Evolutionary conservation across 495 filamentous ascomycete species (phyloP), one percentile per base, ranked within the genome.

Genomic region (Geopyxis carbonaria): DNA sequence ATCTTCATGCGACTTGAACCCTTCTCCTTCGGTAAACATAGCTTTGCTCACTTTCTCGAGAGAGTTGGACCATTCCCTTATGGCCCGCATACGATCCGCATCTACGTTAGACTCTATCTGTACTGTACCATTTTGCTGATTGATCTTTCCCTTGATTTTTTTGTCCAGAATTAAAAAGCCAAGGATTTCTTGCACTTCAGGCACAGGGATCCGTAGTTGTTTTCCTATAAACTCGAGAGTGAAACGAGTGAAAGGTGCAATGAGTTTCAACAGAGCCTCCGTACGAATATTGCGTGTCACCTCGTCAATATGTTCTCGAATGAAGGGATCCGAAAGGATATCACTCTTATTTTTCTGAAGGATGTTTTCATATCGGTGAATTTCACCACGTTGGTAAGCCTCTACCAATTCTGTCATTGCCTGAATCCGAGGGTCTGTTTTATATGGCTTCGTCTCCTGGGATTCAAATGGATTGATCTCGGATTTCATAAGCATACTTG

Each of bases 391-490:
- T 59, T 97, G 89, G 61, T 91, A 97, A 1, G 89, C 85, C 51
- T 95, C 83, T 2, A 97, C 89, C 1, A 97, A 68, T 43, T 93
- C 80, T 1, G 87, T 95, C 89, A 97, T 97, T 44, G 83, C 84
- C 5, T 81, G 76, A 50, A 97, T 94, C 27, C 86, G 78, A 10
- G 82, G 80, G 57, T 97, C 87, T 47, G 79, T 87, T 59, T 82
- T 85, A 67, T 97, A 97, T 34, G 89, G 87, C 61, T 97, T 95
- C n/a, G 86, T 95, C 61, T 97, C 91, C 60, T 93, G 89, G 22
- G 85, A 93, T 58, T 97, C 86, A 60, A 97, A 97, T 0, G 89
- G 91, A 57, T 95, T 95, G 72, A 97, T 97, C 56, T 92, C 76
- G n/a, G 84, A 91, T 57, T 92, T 87, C 83, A 93, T 93, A 32